Evolutionary conservation across 129 eudicot genomes (phyloP).

Genomic region (Flaveria robusta): DNA sequence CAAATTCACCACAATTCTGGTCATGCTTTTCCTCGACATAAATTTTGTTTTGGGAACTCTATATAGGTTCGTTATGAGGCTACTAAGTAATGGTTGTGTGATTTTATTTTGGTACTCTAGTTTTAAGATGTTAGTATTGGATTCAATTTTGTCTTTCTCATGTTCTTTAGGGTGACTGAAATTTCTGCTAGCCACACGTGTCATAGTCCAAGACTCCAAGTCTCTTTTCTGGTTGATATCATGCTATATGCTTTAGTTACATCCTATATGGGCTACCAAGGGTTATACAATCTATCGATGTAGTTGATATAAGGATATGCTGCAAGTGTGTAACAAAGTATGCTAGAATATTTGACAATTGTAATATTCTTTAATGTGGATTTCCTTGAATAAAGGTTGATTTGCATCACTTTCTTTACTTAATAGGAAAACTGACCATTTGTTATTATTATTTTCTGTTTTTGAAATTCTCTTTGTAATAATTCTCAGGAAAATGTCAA

Average conservation of each 20-base stretch:
- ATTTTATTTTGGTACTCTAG: not conserved
- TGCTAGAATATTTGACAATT: not conserved
- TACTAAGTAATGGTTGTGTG: constrained; percentile 7
- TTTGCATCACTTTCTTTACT: constrained; percentile 8
- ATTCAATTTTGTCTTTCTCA: not conserved
- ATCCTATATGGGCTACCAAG: not conserved
- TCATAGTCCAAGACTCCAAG: not conserved
- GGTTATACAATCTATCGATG: not conserved
- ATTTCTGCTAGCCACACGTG: not conserved
- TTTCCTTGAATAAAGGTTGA: not conserved
- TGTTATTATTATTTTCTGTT: not conserved
- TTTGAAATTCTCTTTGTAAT: constrained; percentile 18
- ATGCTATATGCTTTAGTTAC: not conserved
- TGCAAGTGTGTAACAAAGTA: constrained; percentile 6
- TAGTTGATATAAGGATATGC: not conserved
- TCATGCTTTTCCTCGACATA: not conserved
- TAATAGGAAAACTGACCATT: not conserved
- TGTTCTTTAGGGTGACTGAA: constrained; percentile 1
- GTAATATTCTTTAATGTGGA: not conserved
- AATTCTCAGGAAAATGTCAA: constrained; percentile 71
- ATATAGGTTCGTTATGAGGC: not conserved
- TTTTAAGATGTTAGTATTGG: not conserved
- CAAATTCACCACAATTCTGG: not conserved
- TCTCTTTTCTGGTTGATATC: not conserved
- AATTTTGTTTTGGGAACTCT: constrained; percentile 1